Evolutionary conservation across 2,329 filamentous ascomycete species (phyloP), one percentile per base, ranked within the genome.

Genomic region (Aspergillus melleus): DNA sequence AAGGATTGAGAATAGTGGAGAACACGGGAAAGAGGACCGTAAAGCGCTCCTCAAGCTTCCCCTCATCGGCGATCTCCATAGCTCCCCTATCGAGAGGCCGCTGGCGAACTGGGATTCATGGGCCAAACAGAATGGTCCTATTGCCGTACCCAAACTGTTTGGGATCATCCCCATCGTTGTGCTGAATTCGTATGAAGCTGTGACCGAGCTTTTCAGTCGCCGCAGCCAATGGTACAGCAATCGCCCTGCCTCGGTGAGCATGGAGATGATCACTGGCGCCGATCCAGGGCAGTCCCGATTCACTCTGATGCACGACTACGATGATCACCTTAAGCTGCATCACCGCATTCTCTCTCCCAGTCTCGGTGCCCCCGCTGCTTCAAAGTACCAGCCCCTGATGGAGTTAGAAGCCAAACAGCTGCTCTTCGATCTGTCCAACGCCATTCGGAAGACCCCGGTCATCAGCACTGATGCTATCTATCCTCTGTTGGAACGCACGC

Each of bases 331-430:
- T 74, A 79, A 75, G 50, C 66, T 79, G 9, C 72, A 81, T 44
- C 74, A 82, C 44, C 79, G 76, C 52, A 72, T 82, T 9, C 70
- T 80, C 2, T 75, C 80, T 56, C 77, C 80, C 49, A 80, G 81
- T n/a, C 74, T 84, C 20, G 82, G 80, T 1, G 78, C 79, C 1
- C 76, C 74, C 46, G 78, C 80, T 0, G 67, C 83, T 30, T 68
- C 76, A 14, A 68, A 79, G 16, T 84, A 83, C 66, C 81, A 81
- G 64, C 79, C 80, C 0, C 72, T 81, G 6, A 82, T 84, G 68
- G 79, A 80, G 39, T 79, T 82, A 2, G 82, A 84, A 62, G 77
- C 79, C 9, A 76, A 73, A 8, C 75, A 81, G 19, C 65, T 84
- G 12, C 76, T 78, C 49, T 74, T 65, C 55, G 76, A 81, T 22